Evolutionary conservation across 495 filamentous ascomycete species (phyloP), one percentile per base, ranked within the genome.

Genomic region (Podospora anserina): DNA sequence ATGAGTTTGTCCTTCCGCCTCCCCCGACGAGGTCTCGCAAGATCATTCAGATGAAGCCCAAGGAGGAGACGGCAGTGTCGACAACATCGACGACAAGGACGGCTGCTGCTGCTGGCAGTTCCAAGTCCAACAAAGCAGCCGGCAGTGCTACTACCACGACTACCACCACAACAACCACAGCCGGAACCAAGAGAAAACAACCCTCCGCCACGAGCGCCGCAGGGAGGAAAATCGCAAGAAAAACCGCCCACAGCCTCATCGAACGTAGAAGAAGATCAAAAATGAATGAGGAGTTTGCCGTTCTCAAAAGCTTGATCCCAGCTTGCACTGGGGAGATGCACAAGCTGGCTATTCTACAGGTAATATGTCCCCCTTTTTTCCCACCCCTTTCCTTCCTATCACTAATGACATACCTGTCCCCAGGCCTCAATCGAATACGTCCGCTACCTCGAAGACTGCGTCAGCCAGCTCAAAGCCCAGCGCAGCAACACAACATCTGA

Each of bases 221-320:
- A 0, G 92, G 92, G 4, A 86, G 91, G 53, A 99, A 97, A 81
- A 96, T 94, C 65, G 93, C 95, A 4, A 86, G 95, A 71, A 99
- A 98, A 78, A 99, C 96, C 1, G 95, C 95, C 2, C 95, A 99
- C 74, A 96, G 92, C 71, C 78, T 98, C 72, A 99, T 99, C 74
- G 95, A 99, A 80, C 86, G 95, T 18, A 81, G 96, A 61, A 83
- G 95, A 70, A 84, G 95, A 62, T 96, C 92, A 5, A 99, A 98
- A 83, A 99, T 99, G 95, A 99, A 99, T 73, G 95, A 98, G 74
- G 95, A 98, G 78, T 99, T 99, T 81, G 90, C 87, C 1, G 90
- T 95, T 18, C 81, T 99, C 68, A 98, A 97, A 81, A 87, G 90
- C 75, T 91, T 99, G 90, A 96, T 99, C 71, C 96, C 96, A 1